Percentiles rank a stretch among this genome's conserved stretches.
Conservation (phyloP, 306 rosid genomes). For the Quercus aquifolioides region DNA sequence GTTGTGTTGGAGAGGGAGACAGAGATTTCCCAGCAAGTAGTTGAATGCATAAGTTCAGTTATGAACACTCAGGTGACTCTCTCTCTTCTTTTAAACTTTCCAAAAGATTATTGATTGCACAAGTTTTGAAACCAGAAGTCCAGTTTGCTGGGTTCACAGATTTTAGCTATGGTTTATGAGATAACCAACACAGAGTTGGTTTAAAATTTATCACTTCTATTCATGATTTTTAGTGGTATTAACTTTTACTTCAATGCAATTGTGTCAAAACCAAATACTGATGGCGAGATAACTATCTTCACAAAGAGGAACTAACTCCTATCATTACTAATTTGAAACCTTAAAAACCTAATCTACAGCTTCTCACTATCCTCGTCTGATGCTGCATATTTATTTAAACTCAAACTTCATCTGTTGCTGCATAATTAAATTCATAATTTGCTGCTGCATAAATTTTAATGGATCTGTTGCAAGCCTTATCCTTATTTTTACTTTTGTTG, state of each 20-base stretch:
- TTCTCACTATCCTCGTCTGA: too few relatives aligned
- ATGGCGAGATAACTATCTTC: too few relatives aligned
- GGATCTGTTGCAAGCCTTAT: too few relatives aligned
- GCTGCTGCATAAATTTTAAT: too few relatives aligned
- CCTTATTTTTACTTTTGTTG: too few relatives aligned
- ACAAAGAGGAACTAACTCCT: too few relatives aligned
- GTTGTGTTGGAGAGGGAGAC: conserved; percentile 44
- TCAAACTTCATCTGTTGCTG: too few relatives aligned
- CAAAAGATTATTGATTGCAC: neutral
- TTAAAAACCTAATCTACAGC: too few relatives aligned
- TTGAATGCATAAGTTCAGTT: conserved; percentile 35
- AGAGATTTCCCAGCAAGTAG: conserved; percentile 26
- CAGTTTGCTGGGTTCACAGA: neutral
- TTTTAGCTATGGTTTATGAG: neutral
- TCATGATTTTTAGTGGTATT: neutral
- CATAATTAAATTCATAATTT: too few relatives aligned
- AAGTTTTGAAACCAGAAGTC: neutral
- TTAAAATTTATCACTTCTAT: neutral
- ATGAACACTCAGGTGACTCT: conserved; percentile 53
- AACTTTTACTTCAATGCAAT: neutral
- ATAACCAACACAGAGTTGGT: neutral
- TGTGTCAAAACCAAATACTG: neutral
- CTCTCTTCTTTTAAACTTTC: conserved; percentile 17
- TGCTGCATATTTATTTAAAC: too few relatives aligned
- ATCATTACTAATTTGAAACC: too few relatives aligned